Evolutionary conservation across 768 basidiomycete genomes (phyloP), one percentile per base, ranked within the genome.

Genomic region (Leccinellum albellum): DNA sequence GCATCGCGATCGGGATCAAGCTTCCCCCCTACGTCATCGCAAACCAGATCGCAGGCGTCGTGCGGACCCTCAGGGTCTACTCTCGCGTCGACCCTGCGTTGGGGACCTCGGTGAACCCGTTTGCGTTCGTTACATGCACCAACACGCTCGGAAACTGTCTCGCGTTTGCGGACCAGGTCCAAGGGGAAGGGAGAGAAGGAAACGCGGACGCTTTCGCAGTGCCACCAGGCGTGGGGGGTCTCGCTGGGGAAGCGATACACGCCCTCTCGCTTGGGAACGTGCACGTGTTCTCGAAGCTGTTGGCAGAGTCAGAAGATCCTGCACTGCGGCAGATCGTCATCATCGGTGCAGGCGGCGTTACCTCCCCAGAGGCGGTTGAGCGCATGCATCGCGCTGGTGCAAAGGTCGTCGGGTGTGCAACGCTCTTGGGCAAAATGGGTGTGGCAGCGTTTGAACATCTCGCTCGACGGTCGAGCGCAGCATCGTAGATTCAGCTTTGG

Each of bases 271-370:
- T 95, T 28, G 92, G 92, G 58, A 94, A 88, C 66, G 91, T 90
- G 29, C 78, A 78, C 63, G 76, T 81, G 17, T 86, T 93, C 66
- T 68, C 78, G 14, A 72, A 71, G 40, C 68, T 91, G 45, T 73
- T 92, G 50, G 68, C 70, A 17, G 68, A 73, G 33, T 75, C 75
- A 26, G 54, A 62, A 50, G 76, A 77, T 57, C 60, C 69, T 3
- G 76, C 75, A 0, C 63, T 91, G 37, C 69, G 68, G 28, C 64
- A 73, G 3, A 80, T 92, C 54, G 74, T 75, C 50, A 75, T 94
- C 54, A 81, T 94, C 47, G 93, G 91, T 2, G 86, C 88, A n/a
- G 92, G 93, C 1, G 92, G 92, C 6, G 89, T 92, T 17, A 85
- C 81, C 2, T 80, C 81, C 21, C 72, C 75, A 6, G 86, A 74